Base-by-base conservation (phyloP, 108 stramenopile species). In the Nannochloropsis salina region DNA sequence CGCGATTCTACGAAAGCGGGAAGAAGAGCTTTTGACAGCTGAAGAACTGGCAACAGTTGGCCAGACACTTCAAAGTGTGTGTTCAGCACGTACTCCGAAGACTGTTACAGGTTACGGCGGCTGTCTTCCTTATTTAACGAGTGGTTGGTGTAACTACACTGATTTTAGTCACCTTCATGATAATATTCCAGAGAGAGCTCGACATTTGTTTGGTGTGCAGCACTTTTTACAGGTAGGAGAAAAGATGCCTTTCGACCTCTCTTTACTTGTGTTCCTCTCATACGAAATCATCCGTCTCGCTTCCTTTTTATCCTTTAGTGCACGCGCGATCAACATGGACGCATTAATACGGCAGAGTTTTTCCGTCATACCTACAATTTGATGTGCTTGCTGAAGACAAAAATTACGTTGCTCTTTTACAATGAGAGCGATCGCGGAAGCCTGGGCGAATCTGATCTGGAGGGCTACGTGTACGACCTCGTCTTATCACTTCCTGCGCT, bases 391-490 rank as follows among this genome's bases (percentile, higher is more conserved):
- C 82, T 82, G 86, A 86, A 86, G 82, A 86, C 82, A 20, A 45
- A 43, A 41, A 42, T 86, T 9, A 86, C 86, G 51, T 82, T 86
- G 21, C 86, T 82, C 15, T 42, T 82, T 74, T 74, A 74, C 61
- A n/a, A 74, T 8, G 20, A 74, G 4, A n/a, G n/a, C 15, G 61
- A n/a, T n/a, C 15, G n/a, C 15, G 42, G 31, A 44, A 47, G 80
- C 45, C 83, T 81, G 42, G 86, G 88, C 88, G 90, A 91, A 61
- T 22, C 83, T 1, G 87, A 90, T 18, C 84, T 83, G 8, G 84
- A 51, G 43, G 89, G 84, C 42, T 86, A 41, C 86, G 84, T 91
- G 15, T 74, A 44, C 41, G 90, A 91, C 45, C 88, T 74, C 61
- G 20, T 74, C 8, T n/a, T n/a, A 15, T 74, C 61, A 4, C 61